A percentile compares a stretch with the other conserved stretches of the same genome.
phyloP scores from a whole-genome alignment of 1,139 yeast species.

The Chernovozyma sophiae-reginae region DNA sequence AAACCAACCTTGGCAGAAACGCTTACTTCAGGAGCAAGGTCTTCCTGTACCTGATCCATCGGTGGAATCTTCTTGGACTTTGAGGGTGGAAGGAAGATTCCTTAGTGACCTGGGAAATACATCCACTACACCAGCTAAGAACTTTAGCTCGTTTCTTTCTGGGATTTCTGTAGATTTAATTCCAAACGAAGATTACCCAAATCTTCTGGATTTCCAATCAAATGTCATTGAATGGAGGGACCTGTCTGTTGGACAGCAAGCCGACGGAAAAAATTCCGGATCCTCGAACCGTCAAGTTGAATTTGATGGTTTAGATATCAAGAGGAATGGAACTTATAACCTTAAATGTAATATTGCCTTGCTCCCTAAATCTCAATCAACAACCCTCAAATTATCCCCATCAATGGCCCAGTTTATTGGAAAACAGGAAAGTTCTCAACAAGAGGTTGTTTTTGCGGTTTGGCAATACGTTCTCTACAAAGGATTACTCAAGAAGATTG shows the following conservation, averaged over 20 bases:
- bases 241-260: slow-evolving; percentile 14
- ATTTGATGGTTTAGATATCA: slow-evolving; percentile 87
- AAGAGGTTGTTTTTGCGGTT: slow-evolving; percentile 76
- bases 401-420: slow-evolving; percentile 69
- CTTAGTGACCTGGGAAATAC: slow-evolving; percentile 26
- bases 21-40: slow-evolving; percentile 26
- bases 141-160: slow-evolving; percentile 78
- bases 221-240: slow-evolving; percentile 45
- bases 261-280: slow-evolving; percentile 7
- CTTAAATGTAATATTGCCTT: slow-evolving; percentile 69
- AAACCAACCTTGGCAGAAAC: slow-evolving; percentile 89
- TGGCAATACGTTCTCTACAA: slow-evolving; percentile 88
- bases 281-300: slow-evolving; percentile 30
- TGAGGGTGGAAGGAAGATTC: slow-evolving; percentile 82
- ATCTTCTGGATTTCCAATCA: slow-evolving; percentile 26
- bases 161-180: slow-evolving; percentile 78
- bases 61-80: slow-evolving; percentile 67
- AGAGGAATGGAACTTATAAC: slow-evolving; percentile 69
- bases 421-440: slow-evolving; percentile 72
- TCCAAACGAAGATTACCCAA: slow-evolving; percentile 40
- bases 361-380: slow-evolving; percentile 71
- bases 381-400: slow-evolving; percentile 58
- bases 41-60: slow-evolving; percentile 17
- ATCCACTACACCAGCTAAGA: slow-evolving; percentile 17
- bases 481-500: slow-evolving; percentile 51